These are phyloP conservation scores for Tulasnella sp. DNA, from an alignment of 768 basidiomycete genomes.

Conservation along the genomic window DNA sequence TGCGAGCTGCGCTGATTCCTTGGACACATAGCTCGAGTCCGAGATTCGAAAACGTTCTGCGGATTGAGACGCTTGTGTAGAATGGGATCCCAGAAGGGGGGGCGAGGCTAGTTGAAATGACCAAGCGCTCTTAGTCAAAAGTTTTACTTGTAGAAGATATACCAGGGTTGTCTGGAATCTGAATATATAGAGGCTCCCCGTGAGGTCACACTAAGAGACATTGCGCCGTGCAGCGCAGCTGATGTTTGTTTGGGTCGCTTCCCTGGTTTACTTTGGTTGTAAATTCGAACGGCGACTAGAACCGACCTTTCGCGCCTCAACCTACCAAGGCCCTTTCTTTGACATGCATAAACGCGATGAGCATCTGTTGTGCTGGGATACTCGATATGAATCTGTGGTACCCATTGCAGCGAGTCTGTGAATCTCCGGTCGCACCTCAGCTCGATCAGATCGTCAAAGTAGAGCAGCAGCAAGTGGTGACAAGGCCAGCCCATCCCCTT, in stretches of 20 bases:
- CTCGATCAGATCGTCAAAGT: neutral
- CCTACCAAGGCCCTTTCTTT: neutral
- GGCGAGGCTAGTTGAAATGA: too few species aligned
- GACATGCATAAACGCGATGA: neutral
- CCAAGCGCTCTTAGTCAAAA: too few species aligned
- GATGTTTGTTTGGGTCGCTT: neutral
- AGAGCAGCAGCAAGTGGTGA: neutral
- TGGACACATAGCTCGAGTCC: neutral
- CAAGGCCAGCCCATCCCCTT: neutral
- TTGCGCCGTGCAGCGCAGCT: neutral
- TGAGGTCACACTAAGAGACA: too few species aligned
- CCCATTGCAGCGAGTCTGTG: too few species aligned
- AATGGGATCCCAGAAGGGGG: too few species aligned
- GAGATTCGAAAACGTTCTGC: neutral
- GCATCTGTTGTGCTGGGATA: neutral
- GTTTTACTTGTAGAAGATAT: too few species aligned
- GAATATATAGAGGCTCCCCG: too few species aligned
- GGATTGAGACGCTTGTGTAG: neutral
- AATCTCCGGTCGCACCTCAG: neutral
- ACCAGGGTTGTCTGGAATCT: too few species aligned
- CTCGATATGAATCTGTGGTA: too few species aligned
- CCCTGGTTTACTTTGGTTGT: too few species aligned
- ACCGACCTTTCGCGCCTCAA: neutral
- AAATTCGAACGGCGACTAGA: neutral
- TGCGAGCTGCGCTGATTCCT: neutral